Percentiles rank a stretch among this genome's conserved stretches.
Evolutionary conservation across 1,284 basidiomycete genomes (phyloP).

Genomic region (Papiliotrema terrestris): DNA sequence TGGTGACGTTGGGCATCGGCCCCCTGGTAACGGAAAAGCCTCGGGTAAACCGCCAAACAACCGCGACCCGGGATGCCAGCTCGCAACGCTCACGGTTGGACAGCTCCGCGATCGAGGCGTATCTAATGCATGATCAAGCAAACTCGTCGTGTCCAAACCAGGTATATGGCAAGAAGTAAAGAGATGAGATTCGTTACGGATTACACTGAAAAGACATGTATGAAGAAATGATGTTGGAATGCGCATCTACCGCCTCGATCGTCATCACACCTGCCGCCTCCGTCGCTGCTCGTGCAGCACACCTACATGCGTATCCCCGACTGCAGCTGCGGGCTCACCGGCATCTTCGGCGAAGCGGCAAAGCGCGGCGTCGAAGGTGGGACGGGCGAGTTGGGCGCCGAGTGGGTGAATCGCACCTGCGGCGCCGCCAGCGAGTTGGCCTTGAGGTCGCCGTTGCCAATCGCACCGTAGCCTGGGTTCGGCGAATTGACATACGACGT

Average conservation of each 20-base stretch:
- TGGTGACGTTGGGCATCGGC: background rate
- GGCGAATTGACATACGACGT: no score
- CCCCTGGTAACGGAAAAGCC: no score
- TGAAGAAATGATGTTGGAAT: no score
- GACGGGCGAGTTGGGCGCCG: conserved; percentile 28
- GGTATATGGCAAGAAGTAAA: no score
- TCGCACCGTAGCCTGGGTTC: background rate
- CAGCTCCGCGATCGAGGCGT: no score
- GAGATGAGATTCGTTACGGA: no score
- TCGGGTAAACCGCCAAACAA: no score
- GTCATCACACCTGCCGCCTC: background rate
- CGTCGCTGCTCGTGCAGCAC: background rate
- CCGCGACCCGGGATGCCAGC: no score
- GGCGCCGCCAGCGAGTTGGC: conserved; percentile 22
- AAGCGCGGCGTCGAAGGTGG: conserved; percentile 24
- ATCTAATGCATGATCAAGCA: no score
- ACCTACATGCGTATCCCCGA: conserved; percentile 23
- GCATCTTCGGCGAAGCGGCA: conserved; percentile 9
- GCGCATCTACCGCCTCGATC: background rate
- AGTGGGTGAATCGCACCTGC: conserved; percentile 18
- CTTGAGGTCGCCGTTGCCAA: conserved; percentile 1
- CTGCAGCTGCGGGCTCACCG: conserved; percentile 10
- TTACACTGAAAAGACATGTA: no score
- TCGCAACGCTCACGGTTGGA: no score
- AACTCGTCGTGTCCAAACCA: no score